phyloP scores from a whole-genome alignment of 371 early-diverging fungal species.

The Mucor indicus region DNA sequence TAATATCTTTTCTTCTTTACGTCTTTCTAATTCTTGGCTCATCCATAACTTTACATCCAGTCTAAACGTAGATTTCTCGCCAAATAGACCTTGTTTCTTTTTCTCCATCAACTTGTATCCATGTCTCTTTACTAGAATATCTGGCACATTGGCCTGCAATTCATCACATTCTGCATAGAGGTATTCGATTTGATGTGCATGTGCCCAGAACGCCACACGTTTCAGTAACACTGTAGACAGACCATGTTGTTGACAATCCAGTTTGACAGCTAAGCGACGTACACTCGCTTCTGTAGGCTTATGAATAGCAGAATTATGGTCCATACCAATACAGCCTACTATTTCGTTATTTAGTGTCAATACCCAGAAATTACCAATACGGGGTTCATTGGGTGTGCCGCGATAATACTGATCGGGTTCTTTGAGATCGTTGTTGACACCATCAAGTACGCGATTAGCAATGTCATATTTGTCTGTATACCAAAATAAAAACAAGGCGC shows the following conservation, averaged over 20 bases:
- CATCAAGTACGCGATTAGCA: constrained; percentile 25
- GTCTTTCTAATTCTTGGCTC: constrained; percentile 31
- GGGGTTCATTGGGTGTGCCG: constrained; percentile 18
- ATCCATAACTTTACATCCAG: constrained; percentile 51
- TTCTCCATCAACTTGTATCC: constrained; percentile 32
- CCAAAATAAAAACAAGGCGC: constrained; percentile 26
- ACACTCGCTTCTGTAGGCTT: constrained; percentile 42
- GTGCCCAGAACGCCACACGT: constrained; percentile 49
- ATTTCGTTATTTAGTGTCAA: constrained; percentile 40
- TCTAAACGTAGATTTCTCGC: constrained; percentile 29
- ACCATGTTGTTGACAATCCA: constrained; percentile 44
- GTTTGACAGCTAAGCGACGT: constrained; percentile 42
- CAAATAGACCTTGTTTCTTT: constrained; percentile 25
- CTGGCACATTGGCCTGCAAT: constrained; percentile 26
- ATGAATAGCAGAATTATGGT: constrained; percentile 26
- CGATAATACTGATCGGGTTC: constrained; percentile 38
- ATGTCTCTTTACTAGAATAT: constrained; percentile 38
- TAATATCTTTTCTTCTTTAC: constrained; percentile 18
- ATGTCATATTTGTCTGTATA: constrained; percentile 38
- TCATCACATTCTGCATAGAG: constrained; percentile 50
- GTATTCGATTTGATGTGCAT: constrained; percentile 41
- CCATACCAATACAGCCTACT: constrained; percentile 46
- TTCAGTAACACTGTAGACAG: constrained; percentile 44
- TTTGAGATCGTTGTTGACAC: constrained; percentile 38
- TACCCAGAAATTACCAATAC: constrained; percentile 47